These are phyloP conservation scores for Aspergillus asperescens DNA, from an alignment of 495 filamentous ascomycete genomes.

Conservation along the genomic window DNA sequence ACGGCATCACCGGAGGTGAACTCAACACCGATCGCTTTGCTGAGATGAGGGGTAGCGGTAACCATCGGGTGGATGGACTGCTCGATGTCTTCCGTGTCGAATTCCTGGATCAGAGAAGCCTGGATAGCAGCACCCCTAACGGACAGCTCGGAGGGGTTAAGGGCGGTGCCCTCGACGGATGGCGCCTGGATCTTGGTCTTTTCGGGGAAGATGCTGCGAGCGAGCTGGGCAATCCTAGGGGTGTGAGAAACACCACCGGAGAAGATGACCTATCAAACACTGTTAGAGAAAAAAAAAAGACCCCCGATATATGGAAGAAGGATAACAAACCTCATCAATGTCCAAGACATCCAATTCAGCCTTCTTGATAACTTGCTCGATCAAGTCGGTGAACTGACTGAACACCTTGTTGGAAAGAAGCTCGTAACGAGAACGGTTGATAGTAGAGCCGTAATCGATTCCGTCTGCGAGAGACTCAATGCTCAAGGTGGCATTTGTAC, in stretches of 20 bases:
- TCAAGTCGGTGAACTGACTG: constrained; percentile 75
- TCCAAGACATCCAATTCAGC: constrained; percentile 88
- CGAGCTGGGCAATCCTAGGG: constrained; percentile 76
- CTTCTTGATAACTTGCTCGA: constrained; percentile 83
- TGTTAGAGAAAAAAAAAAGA: constrained; percentile 5
- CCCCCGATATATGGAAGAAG: neutral
- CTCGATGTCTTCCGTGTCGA: constrained; percentile 87
- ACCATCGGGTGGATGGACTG: constrained; percentile 94
- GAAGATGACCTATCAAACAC: constrained; percentile 64
- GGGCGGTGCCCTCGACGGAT: constrained; percentile 63
- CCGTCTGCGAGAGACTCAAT: constrained; percentile 84
- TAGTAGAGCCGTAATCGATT: constrained; percentile 80
- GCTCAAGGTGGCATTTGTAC: constrained; percentile 81
- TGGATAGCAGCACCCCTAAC: constrained; percentile 92
- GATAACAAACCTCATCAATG: constrained; percentile 63
- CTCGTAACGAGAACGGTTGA: constrained; percentile 92
- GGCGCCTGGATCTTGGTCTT: constrained; percentile 77
- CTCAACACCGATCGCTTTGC: constrained; percentile 82
- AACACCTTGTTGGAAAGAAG: constrained; percentile 81
- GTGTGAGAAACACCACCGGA: constrained; percentile 91
- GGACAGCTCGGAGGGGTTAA: constrained; percentile 89
- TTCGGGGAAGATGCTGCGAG: constrained; percentile 72
- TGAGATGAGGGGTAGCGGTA: constrained; percentile 85
- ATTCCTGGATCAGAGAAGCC: constrained; percentile 86
- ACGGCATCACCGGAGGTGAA: constrained; percentile 57